A percentile compares a stretch with the other conserved stretches of the same genome.
These are phyloP conservation scores for Aphanomyces stellatus DNA, from an alignment of 352 stramenopile genomes.

Conservation along the genomic window DNA sequence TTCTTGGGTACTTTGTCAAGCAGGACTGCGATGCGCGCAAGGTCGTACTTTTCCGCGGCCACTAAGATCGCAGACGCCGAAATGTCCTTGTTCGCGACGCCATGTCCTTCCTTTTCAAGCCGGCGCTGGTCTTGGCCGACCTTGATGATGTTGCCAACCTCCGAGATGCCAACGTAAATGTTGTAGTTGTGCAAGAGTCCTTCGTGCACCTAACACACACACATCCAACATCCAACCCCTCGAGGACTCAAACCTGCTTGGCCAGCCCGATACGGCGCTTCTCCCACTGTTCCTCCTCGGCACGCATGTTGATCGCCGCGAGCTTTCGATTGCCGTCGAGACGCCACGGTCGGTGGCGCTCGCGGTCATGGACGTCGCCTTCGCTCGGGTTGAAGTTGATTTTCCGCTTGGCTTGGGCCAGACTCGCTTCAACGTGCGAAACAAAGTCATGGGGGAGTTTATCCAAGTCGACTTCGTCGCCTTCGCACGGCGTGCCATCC, in stretches of 20 bases:
- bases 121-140: conserved; percentile 29
- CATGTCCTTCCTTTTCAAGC: conserved; percentile 26
- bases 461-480: neutral
- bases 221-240: neutral
- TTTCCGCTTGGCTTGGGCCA: neutral
- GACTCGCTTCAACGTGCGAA: neutral
- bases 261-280: conserved; percentile 62
- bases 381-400: conserved; percentile 51
- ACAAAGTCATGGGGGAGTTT: neutral
- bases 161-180: conserved; percentile 61
- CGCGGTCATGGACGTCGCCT: conserved; percentile 51
- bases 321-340: conserved; percentile 34
- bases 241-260: conserved; percentile 35
- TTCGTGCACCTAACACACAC: conserved; percentile 28
- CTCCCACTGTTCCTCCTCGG: conserved; percentile 47
- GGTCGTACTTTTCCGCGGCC: conserved; percentile 66
- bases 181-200: conserved; percentile 55
- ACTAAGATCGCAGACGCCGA: conserved; percentile 49
- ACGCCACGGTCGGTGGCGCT: conserved; percentile 46
- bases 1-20: conserved; percentile 64
- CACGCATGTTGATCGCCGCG: conserved; percentile 31
- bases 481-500: conserved; percentile 11
- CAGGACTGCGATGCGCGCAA: conserved; percentile 52
- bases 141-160: conserved; percentile 53
- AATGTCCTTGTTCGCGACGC: conserved; percentile 35